These are phyloP conservation scores for Cryphonectria radicalis DNA, from an alignment of 2,329 filamentous ascomycete genomes.

Conservation along the genomic window DNA sequence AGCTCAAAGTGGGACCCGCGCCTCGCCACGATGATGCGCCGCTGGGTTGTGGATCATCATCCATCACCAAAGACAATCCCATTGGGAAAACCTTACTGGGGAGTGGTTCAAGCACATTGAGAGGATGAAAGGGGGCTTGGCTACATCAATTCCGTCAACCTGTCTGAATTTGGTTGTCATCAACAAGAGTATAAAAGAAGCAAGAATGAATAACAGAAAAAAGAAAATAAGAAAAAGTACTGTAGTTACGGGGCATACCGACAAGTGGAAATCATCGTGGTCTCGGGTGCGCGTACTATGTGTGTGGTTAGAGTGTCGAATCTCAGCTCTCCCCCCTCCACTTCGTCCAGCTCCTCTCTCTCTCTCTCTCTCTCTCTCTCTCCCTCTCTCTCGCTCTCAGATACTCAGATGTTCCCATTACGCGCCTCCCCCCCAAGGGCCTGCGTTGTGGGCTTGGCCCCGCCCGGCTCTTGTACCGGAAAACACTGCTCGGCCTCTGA, in stretches of 20 bases:
- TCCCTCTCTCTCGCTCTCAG: neutral
- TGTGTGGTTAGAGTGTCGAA: neutral
- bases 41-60: conserved; percentile 10
- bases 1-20: conserved; percentile 18
- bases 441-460: conserved; percentile 13
- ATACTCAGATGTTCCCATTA: neutral
- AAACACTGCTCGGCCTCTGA: conserved; percentile 11
- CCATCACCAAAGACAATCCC: neutral
- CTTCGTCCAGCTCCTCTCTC: neutral
- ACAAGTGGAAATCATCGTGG: too few relatives aligned
- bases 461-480: conserved; percentile 22
- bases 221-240: neutral
- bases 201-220: neutral
- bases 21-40: conserved; percentile 24
- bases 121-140: neutral
- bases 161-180: neutral
- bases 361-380: too few relatives aligned
- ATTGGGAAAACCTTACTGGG: neutral
- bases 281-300: neutral
- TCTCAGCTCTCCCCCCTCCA: neutral
- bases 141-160: neutral
- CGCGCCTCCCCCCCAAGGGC: neutral
- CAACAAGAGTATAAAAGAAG: neutral
- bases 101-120: neutral
- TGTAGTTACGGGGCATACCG: too few relatives aligned